phyloP scores from a whole-genome alignment of 208 protist genomes.

The Tritrichomonas foetus region DNA sequence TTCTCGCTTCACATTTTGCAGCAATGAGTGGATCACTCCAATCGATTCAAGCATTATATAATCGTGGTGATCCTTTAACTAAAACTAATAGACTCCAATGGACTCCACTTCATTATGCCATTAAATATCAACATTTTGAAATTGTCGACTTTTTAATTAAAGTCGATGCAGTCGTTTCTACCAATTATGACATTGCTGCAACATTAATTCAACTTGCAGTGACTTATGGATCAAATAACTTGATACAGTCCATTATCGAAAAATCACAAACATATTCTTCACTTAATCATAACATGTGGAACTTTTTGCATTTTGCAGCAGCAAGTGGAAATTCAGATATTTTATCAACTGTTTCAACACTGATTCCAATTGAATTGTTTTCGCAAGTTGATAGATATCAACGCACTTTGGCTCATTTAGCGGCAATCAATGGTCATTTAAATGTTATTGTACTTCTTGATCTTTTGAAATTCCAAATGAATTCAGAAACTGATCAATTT shows the following conservation, averaged over 20 bases:
- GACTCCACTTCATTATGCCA: slow-evolving; percentile 22
- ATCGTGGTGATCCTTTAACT: background rate
- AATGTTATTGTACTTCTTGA: background rate
- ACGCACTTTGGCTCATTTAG: background rate
- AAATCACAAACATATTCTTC: background rate
- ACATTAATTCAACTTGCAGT: background rate
- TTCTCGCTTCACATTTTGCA: background rate
- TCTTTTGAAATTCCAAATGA: background rate
- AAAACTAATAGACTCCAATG: background rate
- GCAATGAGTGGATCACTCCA: background rate
- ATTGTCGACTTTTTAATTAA: background rate
- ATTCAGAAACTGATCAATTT: too few species aligned
- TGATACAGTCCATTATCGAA: background rate
- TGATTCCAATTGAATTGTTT: background rate
- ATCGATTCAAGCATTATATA: background rate
- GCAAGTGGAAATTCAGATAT: background rate
- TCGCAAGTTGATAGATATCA: background rate
- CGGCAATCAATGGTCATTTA: background rate
- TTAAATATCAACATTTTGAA: background rate
- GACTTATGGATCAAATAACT: background rate
- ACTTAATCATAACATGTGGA: background rate
- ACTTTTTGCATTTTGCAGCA: slow-evolving; percentile 13
- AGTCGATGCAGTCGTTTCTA: background rate
- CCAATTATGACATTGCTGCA: background rate
- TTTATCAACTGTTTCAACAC: background rate